Conservation (phyloP, 208 protist species). For the Wallacemonas sp. region DNA sequence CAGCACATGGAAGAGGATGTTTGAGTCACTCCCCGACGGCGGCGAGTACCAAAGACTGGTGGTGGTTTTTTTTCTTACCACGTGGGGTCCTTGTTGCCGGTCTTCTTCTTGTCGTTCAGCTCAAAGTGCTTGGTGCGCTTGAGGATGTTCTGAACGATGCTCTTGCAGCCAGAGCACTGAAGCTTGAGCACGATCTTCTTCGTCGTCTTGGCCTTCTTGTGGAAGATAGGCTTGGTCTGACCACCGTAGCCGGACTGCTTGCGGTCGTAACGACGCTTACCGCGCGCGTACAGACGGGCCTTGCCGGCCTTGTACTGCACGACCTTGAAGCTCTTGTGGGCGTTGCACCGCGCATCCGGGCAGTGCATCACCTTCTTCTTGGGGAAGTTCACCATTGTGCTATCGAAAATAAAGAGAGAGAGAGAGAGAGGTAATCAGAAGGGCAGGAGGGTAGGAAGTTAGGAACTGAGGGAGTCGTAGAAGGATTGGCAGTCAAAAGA, state of each 20-base stretch:
- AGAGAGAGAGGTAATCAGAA: slow-evolving; percentile 10
- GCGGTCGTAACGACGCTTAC: slow-evolving; percentile 99
- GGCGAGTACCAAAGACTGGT: no score
- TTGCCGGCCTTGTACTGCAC: slow-evolving; percentile 99
- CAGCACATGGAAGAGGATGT: no score
- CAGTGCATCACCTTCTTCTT: slow-evolving; percentile 95
- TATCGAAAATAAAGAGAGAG: slow-evolving; percentile 19
- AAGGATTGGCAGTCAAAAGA: no score
- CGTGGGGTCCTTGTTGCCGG: slow-evolving; percentile 75
- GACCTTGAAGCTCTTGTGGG: slow-evolving; percentile 98
- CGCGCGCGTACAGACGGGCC: slow-evolving; percentile 97
- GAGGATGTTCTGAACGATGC: slow-evolving; percentile 88
- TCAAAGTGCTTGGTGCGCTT: slow-evolving; percentile 98
- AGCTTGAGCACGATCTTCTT: slow-evolving; percentile 99
- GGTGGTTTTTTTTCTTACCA: slow-evolving; percentile 27
- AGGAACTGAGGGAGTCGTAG: no score
- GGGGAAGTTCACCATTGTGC: slow-evolving; percentile 90
- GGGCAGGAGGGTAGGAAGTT: background rate
- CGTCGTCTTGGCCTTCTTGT: slow-evolving; percentile 99
- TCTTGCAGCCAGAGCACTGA: slow-evolving; percentile 97
- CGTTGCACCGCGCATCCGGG: slow-evolving; percentile 88
- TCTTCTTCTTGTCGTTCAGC: slow-evolving; percentile 94
- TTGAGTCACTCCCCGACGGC: no score
- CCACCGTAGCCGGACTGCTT: slow-evolving; percentile 99
- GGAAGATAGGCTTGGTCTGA: slow-evolving; percentile 99